Evolutionary conservation across 2,329 filamentous ascomycete genomes (phyloP), one percentile per base, ranked within the genome.

Genomic region (Alternaria infectoria): DNA sequence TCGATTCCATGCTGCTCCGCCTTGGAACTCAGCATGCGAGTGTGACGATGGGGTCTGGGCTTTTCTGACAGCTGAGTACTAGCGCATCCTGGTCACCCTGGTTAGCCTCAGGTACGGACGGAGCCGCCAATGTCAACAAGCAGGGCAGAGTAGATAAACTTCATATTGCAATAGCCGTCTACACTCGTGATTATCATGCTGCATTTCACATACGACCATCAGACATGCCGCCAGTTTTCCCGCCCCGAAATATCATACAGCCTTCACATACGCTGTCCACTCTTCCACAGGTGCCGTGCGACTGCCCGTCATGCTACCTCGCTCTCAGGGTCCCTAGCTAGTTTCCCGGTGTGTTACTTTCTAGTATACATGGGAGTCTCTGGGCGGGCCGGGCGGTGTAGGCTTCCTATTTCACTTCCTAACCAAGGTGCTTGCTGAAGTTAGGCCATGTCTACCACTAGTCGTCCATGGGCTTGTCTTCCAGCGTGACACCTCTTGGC

Each of bases 401-500:
- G 45, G 26, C 47, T 58, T 28, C 47, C 25, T 56, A 50, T 32
- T 17, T 45, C 13, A 21, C 21, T 52, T 56, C 43, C 58, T 55
- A 55, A 49, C 26, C 30, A 51, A 55, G 45, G 44, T 57, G 49
- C 57, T 59, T 57, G 50, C 58, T 47, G 50, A 43, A 67, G 59
- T 49, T 50, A 60, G 36, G 43, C 40, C 57, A 60, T 47, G 57
- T 66, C 51, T 55, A 71, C 75, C 65, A 75, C 71, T 77, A 92
- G 80, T 92, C 90, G 80, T 93, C 90, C 89, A 93, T 92, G n/a
- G 91, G 89, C 80, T 87, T 89, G 77, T 93, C 91, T 73, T 88
- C 88, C 73, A 93, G 83, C 69, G 89, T 90, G 45, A 93, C 90
- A 7, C 89, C 88, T 54, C 82, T 79, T 49, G 74, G 71, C 58